Evolutionary conservation across 148 eudicot species (phyloP), one percentile per base, ranked within the genome.

Genomic region (Camellia japonica): DNA sequence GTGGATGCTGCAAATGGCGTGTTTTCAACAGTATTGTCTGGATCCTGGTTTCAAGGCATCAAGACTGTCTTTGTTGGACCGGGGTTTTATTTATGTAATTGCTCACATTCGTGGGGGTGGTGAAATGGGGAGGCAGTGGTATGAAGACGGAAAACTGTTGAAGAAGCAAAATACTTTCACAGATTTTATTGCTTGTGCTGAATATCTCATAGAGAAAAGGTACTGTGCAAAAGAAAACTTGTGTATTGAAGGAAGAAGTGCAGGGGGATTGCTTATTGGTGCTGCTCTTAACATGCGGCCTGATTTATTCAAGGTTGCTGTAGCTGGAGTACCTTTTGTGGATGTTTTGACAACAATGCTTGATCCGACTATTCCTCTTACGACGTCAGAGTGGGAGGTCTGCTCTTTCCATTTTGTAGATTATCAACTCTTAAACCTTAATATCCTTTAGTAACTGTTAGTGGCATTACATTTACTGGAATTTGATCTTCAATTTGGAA

Each of bases 121-220:
- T 82, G 98, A 95, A 86, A 89, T 95, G 96, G 98, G 98, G 70
- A 89, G 98, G 84, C 89, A 88, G 80, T 95, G 98, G 97, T 95
- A 95, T 69, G 98, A 95, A 88, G 83, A 91, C 78, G 97, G 97
- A 30, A 93, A 95, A 73, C 73, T 85, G 76, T 80, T 92, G 62
- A 90, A 91, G 84, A 95, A 95, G 80, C 89, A 84, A 73, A 91
- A 93, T 80, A 95, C 97, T 46, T 95, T 93, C 85, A 89, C 92
- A 62, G 98, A 95, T 88, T 95, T 95, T 83, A 92, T 95, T 71
- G 83, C 91, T 74, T 90, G 90, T 78, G 92, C 97, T 0, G 97
- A 95, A 88, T 88, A 87, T 87, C 83, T 93, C 75, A 87, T 93
- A 77, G 91, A 91, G 71, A 93, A 88, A 56, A 95, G 90, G 73